A percentile compares a stretch with the other conserved stretches of the same genome.
Evolutionary conservation across 257 asterid genomes (phyloP).

Genomic region (Solanum megistacrolobum): DNA sequence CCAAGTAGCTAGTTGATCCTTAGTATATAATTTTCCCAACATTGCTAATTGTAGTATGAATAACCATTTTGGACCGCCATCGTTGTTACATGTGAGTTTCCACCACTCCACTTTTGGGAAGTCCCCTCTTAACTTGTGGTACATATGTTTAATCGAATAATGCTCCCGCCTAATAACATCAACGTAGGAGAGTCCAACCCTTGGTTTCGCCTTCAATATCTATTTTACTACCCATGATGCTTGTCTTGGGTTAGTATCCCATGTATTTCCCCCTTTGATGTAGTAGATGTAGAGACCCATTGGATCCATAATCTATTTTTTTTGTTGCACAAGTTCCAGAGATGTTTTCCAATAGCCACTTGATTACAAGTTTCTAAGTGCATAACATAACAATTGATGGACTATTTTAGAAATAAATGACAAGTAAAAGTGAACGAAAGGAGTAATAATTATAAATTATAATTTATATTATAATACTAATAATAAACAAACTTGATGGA

Average conservation of each 20-base stretch:
- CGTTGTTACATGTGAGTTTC: background rate
- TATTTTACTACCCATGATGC: background rate
- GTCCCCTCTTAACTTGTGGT: background rate
- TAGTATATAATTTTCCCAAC: background rate
- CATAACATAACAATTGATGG: background rate
- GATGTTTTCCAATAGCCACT: background rate
- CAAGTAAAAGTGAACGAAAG: background rate
- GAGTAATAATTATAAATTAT: no score
- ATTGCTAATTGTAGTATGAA: background rate
- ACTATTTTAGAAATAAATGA: no score
- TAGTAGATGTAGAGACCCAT: background rate
- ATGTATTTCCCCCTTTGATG: background rate
- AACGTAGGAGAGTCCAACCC: background rate
- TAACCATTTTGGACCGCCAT: background rate
- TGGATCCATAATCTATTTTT: no score
- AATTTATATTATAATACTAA: no score
- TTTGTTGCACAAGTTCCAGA: no score
- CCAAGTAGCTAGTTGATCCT: background rate
- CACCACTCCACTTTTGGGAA: background rate
- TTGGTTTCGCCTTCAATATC: background rate
- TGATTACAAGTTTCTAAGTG: background rate
- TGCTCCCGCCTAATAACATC: background rate
- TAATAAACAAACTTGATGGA: background rate
- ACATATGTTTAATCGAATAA: background rate
- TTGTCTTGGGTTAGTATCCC: background rate